A percentile compares a stretch with the other conserved stretches of the same genome.
Conservation (phyloP, 257 asterid genomes). For the Nicotiana noctiflora region DNA sequence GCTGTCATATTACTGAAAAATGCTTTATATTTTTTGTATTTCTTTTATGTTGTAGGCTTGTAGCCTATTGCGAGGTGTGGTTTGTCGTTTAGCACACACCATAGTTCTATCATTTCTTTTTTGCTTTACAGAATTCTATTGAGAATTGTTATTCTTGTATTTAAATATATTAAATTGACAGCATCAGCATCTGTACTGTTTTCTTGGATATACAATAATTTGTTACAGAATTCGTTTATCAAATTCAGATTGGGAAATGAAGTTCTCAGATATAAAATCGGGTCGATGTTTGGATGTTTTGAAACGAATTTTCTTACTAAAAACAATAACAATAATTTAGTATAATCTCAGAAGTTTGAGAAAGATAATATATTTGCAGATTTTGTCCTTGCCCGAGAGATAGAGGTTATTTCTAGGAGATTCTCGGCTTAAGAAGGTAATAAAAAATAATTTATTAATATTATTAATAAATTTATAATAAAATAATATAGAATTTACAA, state of each 20-base stretch:
- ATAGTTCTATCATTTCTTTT: neutral
- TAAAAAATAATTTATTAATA: too few species aligned
- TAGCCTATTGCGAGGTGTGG: neutral
- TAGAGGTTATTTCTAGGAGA: too few species aligned
- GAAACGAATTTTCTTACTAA: neutral
- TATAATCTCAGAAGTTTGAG: too few species aligned
- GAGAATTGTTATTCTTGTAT: neutral
- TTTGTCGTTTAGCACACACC: slow-evolving; percentile 2
- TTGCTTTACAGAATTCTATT: neutral
- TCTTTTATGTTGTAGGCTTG: neutral
- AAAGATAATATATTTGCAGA: too few species aligned
- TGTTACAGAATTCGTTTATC: neutral
- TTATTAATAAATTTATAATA: too few species aligned
- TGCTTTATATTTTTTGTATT: neutral
- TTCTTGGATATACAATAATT: neutral
- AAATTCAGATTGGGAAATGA: neutral
- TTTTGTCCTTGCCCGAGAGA: too few species aligned
- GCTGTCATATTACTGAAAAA: neutral
- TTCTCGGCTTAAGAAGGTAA: too few species aligned
- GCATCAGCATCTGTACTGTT: neutral
- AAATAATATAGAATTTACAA: too few species aligned
- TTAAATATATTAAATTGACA: neutral
- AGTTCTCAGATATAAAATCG: neutral
- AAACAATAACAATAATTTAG: too few species aligned
- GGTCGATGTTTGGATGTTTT: neutral